phyloP scores from a whole-genome alignment of 192 early-diverging fungal species.

The Allomyces javanicus region DNA sequence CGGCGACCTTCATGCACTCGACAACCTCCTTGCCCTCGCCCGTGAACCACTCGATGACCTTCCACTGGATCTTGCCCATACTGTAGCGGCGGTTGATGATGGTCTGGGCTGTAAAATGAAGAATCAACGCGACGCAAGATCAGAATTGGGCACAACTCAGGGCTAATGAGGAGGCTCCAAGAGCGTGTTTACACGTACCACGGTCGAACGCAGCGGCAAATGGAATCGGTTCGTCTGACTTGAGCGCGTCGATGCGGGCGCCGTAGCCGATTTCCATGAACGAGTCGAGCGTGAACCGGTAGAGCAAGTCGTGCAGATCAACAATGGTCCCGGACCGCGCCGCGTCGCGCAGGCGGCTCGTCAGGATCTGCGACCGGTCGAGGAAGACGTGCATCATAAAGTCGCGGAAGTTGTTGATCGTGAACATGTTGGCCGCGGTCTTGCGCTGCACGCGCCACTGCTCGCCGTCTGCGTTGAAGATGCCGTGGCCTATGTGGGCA shows the following conservation, averaged over 20 bases:
- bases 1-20: constrained; percentile 6
- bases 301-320: constrained; percentile 7
- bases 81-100: constrained; percentile 10
- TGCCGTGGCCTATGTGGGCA: constrained; percentile 18
- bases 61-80: constrained; percentile 11
- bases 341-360: background rate
- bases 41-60: constrained; percentile 11
- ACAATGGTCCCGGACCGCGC: background rate
- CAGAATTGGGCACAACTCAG: no score
- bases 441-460: constrained; percentile 42
- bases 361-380: background rate
- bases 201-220: constrained; percentile 32
- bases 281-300: constrained; percentile 12
- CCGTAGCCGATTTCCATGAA: constrained; percentile 22
- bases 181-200: no score
- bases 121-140: no score
- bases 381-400: background rate
- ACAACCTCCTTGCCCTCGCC: constrained; percentile 6
- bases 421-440: constrained; percentile 6
- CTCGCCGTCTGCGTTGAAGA: constrained; percentile 51
- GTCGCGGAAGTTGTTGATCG: background rate
- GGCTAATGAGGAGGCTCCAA: no score
- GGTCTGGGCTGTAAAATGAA: constrained; percentile 11
- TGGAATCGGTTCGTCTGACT: constrained; percentile 11
- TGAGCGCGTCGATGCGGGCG: constrained; percentile 19